A percentile compares a stretch with the other conserved stretches of the same genome.
Evolutionary conservation across 257 asterid species (phyloP).

Genomic region (Plantago major): DNA sequence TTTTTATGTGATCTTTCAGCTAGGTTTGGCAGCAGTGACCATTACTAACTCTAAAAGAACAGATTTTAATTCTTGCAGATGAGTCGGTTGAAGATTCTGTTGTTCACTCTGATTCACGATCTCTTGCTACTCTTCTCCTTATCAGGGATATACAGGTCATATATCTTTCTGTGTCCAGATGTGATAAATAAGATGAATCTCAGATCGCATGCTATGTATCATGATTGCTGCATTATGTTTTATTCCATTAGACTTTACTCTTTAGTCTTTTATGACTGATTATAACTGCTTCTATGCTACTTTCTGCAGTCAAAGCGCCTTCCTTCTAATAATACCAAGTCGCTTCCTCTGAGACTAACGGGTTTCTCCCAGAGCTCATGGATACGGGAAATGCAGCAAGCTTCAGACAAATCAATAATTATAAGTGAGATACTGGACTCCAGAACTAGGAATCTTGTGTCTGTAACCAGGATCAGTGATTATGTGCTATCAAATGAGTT

Average conservation of each 20-base stretch:
- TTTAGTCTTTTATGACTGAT: slow-evolving; percentile 12
- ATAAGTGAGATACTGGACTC: slow-evolving; percentile 97
- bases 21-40: slow-evolving; percentile 20
- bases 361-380: slow-evolving; percentile 93
- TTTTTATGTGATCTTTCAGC: too few species aligned
- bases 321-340: slow-evolving; percentile 60
- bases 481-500: slow-evolving; percentile 91
- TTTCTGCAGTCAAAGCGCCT: slow-evolving; percentile 88
- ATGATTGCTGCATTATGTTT: background rate
- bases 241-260: background rate
- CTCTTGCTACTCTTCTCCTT: slow-evolving; percentile 96
- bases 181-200: slow-evolving; percentile 11
- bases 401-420: slow-evolving; percentile 86
- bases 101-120: slow-evolving; percentile 92
- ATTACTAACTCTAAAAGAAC: slow-evolving; percentile 70
- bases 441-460: slow-evolving; percentile 91
- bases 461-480: slow-evolving; percentile 91
- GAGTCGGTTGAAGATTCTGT: slow-evolving; percentile 93
- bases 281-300: slow-evolving; percentile 18
- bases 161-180: slow-evolving; percentile 19
- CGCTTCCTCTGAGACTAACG: slow-evolving; percentile 57
- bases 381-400: slow-evolving; percentile 97
- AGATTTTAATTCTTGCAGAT: slow-evolving; percentile 98
- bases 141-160: slow-evolving; percentile 93
- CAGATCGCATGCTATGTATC: slow-evolving; percentile 11